Percentiles rank a stretch among this genome's conserved stretches.
Evolutionary conservation across 2,329 filamentous ascomycete genomes (phyloP).

Genomic region (Paecilomyces sp.): DNA sequence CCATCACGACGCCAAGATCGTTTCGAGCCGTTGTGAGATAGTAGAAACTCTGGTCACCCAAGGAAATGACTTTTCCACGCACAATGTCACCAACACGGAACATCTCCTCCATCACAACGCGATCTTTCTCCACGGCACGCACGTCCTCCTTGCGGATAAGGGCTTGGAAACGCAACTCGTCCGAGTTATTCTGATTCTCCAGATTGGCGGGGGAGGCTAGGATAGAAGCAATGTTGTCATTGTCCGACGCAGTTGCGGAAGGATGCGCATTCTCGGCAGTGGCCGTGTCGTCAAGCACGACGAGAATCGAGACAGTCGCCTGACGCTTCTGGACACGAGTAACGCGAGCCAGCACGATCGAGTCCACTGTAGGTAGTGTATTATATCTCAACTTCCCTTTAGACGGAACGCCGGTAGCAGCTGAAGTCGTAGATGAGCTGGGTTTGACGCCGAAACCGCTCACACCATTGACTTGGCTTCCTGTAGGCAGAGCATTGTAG

Average conservation of each 20-base stretch:
- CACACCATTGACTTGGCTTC: not conserved
- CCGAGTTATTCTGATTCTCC: slow-evolving; percentile 43
- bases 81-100: slow-evolving; percentile 93
- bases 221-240: slow-evolving; percentile 31
- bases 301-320: slow-evolving; percentile 77
- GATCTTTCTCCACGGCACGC: slow-evolving; percentile 90
- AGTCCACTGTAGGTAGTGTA: slow-evolving; percentile 73
- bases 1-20: slow-evolving; percentile 89
- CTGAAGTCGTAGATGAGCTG: not conserved
- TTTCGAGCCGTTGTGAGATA: slow-evolving; percentile 91
- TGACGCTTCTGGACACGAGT: slow-evolving; percentile 79
- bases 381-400: slow-evolving; percentile 50
- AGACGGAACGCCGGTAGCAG: slow-evolving; percentile 2
- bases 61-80: slow-evolving; percentile 74
- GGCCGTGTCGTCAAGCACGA: slow-evolving; percentile 55
- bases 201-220: slow-evolving; percentile 31
- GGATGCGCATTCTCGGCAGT: slow-evolving; percentile 12
- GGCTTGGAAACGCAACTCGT: slow-evolving; percentile 67
- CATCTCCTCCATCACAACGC: slow-evolving; percentile 81
- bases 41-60: slow-evolving; percentile 92
- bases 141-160: slow-evolving; percentile 86
- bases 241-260: slow-evolving; percentile 20
- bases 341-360: slow-evolving; percentile 75
- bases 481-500: slow-evolving; percentile 1
- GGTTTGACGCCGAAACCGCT: not conserved